Conservation (phyloP, 140 eudicot genomes). For the Cichorium intybus region DNA sequence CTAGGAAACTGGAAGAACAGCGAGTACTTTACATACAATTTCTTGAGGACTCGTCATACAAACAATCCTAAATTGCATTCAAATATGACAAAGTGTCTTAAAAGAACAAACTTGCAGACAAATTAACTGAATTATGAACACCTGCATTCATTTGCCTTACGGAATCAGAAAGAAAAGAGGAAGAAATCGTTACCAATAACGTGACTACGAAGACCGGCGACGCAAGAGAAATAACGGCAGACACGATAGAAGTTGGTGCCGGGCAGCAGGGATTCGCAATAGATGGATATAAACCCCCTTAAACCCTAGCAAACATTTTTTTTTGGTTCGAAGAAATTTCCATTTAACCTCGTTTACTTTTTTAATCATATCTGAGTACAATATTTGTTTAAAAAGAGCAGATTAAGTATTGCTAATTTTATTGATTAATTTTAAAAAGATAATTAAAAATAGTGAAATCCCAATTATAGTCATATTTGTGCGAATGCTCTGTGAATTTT, state of each 20-base stretch:
- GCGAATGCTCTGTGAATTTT: no score
- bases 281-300: not conserved
- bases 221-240: not conserved
- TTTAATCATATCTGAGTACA: no score
- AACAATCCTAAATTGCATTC: not conserved
- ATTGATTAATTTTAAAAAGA: no score
- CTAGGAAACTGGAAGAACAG: not conserved
- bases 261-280: not conserved
- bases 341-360: no score
- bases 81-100: not conserved
- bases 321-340: no score
- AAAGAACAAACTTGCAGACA: not conserved
- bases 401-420: no score
- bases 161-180: not conserved
- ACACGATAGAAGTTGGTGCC: not conserved
- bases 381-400: no score
- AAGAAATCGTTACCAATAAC: not conserved
- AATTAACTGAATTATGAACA: not conserved
- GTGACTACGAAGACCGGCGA: not conserved
- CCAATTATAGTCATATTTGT: no score
- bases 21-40: not conserved
- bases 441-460: no score
- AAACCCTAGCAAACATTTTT: conserved; percentile 21
- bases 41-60: not conserved
- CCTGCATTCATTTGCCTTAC: not conserved